Conservation (phyloP, 129 eudicot species). For the Flaveria brownii region DNA sequence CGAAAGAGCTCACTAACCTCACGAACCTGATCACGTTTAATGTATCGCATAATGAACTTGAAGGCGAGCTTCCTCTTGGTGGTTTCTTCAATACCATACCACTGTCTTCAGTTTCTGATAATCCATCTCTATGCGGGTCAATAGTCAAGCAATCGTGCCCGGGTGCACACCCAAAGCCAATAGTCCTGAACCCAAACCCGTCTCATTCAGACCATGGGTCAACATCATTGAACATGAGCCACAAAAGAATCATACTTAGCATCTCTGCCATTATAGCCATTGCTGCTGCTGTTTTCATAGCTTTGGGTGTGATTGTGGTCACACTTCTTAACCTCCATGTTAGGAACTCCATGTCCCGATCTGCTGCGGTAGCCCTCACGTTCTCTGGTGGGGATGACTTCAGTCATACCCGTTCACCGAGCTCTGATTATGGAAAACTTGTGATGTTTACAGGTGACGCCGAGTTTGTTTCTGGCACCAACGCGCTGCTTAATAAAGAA, state of each 20-base stretch:
- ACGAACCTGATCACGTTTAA: constrained; percentile 63
- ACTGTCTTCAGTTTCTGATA: constrained; percentile 64
- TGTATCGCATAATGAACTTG: constrained; percentile 73
- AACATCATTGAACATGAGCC: constrained; percentile 47
- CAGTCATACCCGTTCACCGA: constrained; percentile 66
- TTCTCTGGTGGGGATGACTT: constrained; percentile 70
- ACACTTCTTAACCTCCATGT: constrained; percentile 76
- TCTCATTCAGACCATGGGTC: constrained; percentile 56
- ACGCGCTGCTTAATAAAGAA: constrained; percentile 71
- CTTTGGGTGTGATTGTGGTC: constrained; percentile 77
- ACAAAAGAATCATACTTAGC: constrained; percentile 74
- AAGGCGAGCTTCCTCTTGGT: constrained; percentile 92
- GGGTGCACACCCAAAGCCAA: constrained; percentile 88
- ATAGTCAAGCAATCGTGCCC: constrained; percentile 82
- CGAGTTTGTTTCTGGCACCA: constrained; percentile 71
- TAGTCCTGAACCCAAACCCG: constrained; percentile 89
- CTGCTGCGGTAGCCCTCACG: constrained; percentile 54
- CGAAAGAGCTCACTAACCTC: constrained; percentile 84
- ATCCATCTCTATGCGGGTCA: constrained; percentile 88
- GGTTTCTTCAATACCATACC: constrained; percentile 88
- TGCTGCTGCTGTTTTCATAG: constrained; percentile 87
- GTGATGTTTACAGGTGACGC: constrained; percentile 89
- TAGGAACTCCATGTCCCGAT: constrained; percentile 45
- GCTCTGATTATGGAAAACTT: constrained; percentile 81
- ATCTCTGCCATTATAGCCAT: constrained; percentile 87